A percentile compares a stretch with the other conserved stretches of the same genome.
These are phyloP conservation scores for Colletotrichum somersetense DNA, from an alignment of 2,329 filamentous ascomycete genomes.

Conservation along the genomic window DNA sequence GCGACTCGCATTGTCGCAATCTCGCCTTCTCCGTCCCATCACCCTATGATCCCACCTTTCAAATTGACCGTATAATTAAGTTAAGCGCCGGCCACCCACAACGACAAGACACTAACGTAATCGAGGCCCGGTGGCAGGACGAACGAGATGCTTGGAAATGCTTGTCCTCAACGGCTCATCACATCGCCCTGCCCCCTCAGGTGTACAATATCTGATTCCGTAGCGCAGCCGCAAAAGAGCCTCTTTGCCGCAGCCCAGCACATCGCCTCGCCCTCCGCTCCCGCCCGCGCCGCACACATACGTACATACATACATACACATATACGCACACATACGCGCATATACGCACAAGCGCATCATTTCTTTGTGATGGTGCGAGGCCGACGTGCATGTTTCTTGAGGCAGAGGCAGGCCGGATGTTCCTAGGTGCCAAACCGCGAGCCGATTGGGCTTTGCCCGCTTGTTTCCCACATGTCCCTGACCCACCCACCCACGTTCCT, in stretches of 20 bases:
- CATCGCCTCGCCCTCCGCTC: too few species aligned
- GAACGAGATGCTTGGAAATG: conserved; percentile 14
- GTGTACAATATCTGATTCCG: not conserved
- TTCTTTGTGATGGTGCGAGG: conserved; percentile 31
- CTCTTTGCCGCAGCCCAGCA: not conserved
- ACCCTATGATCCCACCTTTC: conserved; percentile 24
- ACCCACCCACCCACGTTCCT: not conserved
- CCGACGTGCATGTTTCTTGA: conserved; percentile 34
- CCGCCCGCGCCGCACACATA: not conserved
- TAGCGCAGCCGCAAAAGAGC: conserved; percentile 9
- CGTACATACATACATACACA: not conserved
- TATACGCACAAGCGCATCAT: not conserved
- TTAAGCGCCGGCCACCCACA: conserved; percentile 33
- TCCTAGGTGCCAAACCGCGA: conserved; percentile 25
- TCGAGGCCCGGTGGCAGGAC: conserved; percentile 7
- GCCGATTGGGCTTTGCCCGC: conserved; percentile 29
- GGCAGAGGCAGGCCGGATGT: conserved; percentile 9
- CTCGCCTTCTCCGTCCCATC: conserved; percentile 1
- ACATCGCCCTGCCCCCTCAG: not conserved
- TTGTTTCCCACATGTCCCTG: conserved; percentile 8
- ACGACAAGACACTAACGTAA: conserved; percentile 29
- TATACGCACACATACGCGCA: not conserved
- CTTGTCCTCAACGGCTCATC: not conserved
- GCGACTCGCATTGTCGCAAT: conserved; percentile 13
- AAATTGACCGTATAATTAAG: conserved; percentile 30